Base-by-base conservation (phyloP, 768 basidiomycete species). In the Trametes coccinea region DNA sequence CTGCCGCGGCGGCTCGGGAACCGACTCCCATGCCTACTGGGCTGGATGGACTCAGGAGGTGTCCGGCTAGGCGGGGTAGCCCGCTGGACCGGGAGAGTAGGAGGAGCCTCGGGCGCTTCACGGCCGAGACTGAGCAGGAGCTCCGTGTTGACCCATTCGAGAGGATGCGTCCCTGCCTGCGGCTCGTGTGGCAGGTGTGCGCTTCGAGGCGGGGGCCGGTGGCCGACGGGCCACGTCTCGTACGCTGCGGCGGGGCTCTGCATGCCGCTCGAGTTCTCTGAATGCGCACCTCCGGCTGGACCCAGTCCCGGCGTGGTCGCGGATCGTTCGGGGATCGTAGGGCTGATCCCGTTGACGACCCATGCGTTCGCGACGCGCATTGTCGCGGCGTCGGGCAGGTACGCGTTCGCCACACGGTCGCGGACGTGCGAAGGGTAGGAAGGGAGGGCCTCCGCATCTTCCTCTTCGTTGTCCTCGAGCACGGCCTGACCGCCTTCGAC, bases 351-450 rank as follows among this genome's bases (percentile, higher is more conserved):
- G 67, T 72, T 59, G 67, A 71, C 64, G 33, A 84, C 73, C 84
- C 85, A 89, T 0, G 88, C 87, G 62, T 89, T 89, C 5, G 79
- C 76, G 37, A 88, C 81, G 14, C 87, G 85, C 72, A 86, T 75
- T 1, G 82, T 83, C n/a, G 80, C 80, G 16, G 82, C 75, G 48
- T 88, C 88, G 0, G 87, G 82, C 3, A 90, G 72, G 63, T 79
- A 89, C 83, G 89, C 86, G 66, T 88, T 88, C 44, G 90, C 88
- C 45, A 98, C 87, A 40, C 96, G 84, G 71, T 98, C 96, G 44
- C 91, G 85, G 29, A 98, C 85, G 73, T 98, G 96, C 53, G 92
- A 85, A 17, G 80, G 82, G 74, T 98, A 98, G 62, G 90, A 92
- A 0, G 96, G 96, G 11, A 98, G 83, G 67, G 93, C 89, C 47